A percentile compares a stretch with the other conserved stretches of the same genome.
These are phyloP conservation scores for Isabelozyma heimii DNA, from an alignment of 805 yeast genomes.

Conservation along the genomic window DNA sequence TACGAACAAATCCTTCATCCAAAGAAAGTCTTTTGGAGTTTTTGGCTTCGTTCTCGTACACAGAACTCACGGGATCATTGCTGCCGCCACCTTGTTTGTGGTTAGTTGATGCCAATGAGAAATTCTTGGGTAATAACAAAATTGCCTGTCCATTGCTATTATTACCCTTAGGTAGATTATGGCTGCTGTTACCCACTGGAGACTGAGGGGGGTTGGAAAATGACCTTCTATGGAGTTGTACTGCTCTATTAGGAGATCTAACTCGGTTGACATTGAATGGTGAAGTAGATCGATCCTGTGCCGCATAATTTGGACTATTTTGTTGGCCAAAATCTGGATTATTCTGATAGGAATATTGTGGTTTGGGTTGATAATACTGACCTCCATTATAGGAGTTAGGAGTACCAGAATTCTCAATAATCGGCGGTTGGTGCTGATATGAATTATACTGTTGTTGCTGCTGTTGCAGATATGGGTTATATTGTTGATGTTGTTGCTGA, in stretches of 20 bases:
- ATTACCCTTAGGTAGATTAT: not conserved
- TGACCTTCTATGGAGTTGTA: slow-evolving; percentile 25
- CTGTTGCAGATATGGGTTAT: slow-evolving; percentile 3
- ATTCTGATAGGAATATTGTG: slow-evolving; percentile 20
- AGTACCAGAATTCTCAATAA: slow-evolving; percentile 9
- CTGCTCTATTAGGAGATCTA: slow-evolving; percentile 14
- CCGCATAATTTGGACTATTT: not conserved
- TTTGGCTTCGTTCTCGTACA: not conserved
- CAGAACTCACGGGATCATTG: not conserved
- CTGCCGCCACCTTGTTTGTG: slow-evolving; percentile 1
- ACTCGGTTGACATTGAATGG: slow-evolving; percentile 14
- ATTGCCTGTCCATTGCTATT: slow-evolving; percentile 41
- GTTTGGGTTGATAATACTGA: slow-evolving; percentile 32
- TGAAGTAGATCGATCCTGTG: slow-evolving; percentile 24
- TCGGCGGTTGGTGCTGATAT: slow-evolving; percentile 1
- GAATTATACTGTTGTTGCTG: not conserved
- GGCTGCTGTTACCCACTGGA: slow-evolving; percentile 5
- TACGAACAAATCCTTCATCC: slow-evolving; percentile 16
- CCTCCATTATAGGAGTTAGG: slow-evolving; percentile 8
- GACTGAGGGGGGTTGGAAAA: slow-evolving; percentile 32
- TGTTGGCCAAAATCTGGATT: slow-evolving; percentile 2
- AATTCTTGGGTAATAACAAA: slow-evolving; percentile 48
- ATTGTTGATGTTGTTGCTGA: slow-evolving; percentile 5
- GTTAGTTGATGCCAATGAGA: slow-evolving; percentile 25
- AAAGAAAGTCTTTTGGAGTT: slow-evolving; percentile 25